Conservation (phyloP, 768 basidiomycete species). For the Xanthoconium stramineum region DNA sequence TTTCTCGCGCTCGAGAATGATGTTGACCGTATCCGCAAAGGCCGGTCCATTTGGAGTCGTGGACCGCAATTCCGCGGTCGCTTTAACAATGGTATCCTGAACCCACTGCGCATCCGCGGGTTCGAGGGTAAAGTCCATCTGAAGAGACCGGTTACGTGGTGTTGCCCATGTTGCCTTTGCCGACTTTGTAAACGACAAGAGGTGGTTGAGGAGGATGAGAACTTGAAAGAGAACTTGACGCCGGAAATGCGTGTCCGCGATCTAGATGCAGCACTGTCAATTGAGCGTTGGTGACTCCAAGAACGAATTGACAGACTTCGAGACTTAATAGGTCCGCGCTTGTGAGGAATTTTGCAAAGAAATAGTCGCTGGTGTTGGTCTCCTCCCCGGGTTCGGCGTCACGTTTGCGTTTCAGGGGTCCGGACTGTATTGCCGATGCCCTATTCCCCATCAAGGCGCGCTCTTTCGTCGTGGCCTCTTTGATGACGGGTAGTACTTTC, state of each 20-base stretch:
- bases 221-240: constrained; percentile 88
- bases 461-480: constrained; percentile 85
- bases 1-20: constrained; percentile 76
- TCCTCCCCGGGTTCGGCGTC: constrained; percentile 56
- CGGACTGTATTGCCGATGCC: constrained; percentile 35
- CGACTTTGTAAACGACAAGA: constrained; percentile 69
- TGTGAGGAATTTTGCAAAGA: constrained; percentile 92
- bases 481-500: constrained; percentile 73
- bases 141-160: constrained; percentile 70
- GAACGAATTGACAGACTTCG: constrained; percentile 53
- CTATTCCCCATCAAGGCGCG: constrained; percentile 84
- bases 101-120: constrained; percentile 71
- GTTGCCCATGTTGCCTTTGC: constrained; percentile 60
- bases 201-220: constrained; percentile 71
- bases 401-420: constrained; percentile 60
- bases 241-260: constrained; percentile 90
- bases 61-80: constrained; percentile 54
- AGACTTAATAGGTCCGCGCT: constrained; percentile 83
- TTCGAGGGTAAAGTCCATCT: constrained; percentile 80
- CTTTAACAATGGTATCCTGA: constrained; percentile 61
- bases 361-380: constrained; percentile 63
- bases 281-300: constrained; percentile 1
- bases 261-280: constrained; percentile 40
- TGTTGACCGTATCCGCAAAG: constrained; percentile 70
- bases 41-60: constrained; percentile 75